Evolutionary conservation across 331 rosid species (phyloP).

Genomic region (Quercus phellos): DNA sequence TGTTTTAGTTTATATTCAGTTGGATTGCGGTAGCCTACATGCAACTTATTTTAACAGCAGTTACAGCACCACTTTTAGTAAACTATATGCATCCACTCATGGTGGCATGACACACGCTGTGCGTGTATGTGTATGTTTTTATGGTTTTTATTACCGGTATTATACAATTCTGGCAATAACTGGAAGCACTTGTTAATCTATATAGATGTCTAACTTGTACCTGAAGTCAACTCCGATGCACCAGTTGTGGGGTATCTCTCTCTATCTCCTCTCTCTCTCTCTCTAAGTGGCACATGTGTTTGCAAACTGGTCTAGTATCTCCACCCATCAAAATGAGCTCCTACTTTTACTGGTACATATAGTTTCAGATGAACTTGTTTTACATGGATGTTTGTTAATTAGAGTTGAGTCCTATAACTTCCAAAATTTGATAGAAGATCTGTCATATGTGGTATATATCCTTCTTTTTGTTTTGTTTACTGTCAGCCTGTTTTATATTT

Average conservation of each 20-base stretch:
- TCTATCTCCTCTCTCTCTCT: neutral
- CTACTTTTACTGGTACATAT: neutral
- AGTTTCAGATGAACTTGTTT: neutral
- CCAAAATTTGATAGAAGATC: neutral
- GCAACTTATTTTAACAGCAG: neutral
- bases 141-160: neutral
- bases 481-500: neutral
- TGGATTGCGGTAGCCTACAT: neutral
- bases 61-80: neutral
- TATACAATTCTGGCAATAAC: neutral
- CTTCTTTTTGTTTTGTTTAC: conserved; percentile 1
- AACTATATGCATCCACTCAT: neutral
- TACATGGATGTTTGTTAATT: neutral
- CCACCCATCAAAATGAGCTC: neutral
- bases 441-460: neutral
- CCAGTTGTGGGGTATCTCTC: neutral
- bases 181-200: neutral
- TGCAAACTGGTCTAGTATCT: neutral
- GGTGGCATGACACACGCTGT: neutral
- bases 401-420: neutral
- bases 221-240: neutral
- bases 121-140: neutral
- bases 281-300: neutral
- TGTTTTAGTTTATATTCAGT: neutral
- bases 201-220: neutral